phyloP scores from a whole-genome alignment of 2,329 filamentous ascomycete species.

The Talaromyces sp. region DNA sequence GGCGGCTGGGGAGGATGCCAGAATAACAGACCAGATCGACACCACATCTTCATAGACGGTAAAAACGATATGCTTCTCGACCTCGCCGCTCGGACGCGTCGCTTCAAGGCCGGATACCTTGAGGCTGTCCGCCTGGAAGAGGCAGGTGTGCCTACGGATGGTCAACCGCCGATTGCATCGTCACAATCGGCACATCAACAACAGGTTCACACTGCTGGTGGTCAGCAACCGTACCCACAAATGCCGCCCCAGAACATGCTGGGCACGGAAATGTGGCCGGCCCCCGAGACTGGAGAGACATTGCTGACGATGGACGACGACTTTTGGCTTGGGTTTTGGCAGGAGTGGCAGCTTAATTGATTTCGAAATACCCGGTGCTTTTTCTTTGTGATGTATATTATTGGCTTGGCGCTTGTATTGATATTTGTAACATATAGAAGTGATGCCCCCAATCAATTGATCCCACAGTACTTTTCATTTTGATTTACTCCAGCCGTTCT shows the following conservation, averaged over 20 bases:
- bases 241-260: neutral
- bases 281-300: neutral
- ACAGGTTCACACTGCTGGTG: neutral
- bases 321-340: constrained; percentile 2
- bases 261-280: constrained; percentile 1
- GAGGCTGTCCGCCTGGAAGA: neutral
- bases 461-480: neutral
- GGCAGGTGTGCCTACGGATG: neutral
- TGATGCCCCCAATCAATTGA: neutral
- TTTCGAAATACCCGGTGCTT: neutral
- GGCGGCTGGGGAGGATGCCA: neutral
- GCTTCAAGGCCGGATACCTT: neutral
- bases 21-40: neutral
- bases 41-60: neutral
- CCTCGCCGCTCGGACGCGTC: neutral
- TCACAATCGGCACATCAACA: neutral
- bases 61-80: neutral
- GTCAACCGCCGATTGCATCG: neutral
- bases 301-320: neutral
- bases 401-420: neutral
- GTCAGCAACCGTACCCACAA: neutral
- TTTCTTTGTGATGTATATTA: neutral
- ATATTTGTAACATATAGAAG: neutral
- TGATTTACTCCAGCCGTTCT: neutral
- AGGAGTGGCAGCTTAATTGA: constrained; percentile 2